Conservation (phyloP, 1,284 basidiomycete species). For the Moesziomyces globuligerus region DNA sequence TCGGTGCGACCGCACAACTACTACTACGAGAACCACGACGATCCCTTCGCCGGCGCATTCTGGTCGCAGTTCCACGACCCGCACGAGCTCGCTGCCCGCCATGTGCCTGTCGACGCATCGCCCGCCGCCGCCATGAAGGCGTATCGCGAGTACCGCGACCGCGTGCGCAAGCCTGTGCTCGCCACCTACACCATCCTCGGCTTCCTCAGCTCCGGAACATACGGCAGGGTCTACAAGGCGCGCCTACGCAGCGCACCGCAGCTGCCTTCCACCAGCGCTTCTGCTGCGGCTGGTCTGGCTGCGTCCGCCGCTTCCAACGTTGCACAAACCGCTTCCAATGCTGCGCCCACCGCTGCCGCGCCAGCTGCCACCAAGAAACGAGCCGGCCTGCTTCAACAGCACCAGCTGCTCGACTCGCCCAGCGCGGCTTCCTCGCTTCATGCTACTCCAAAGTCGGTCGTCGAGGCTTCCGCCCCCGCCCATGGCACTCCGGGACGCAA, state of each 20-base stretch:
- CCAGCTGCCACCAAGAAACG: constrained; percentile 13
- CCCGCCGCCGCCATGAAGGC: constrained; percentile 55
- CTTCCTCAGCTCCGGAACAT: constrained; percentile 97
- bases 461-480: constrained; percentile 1
- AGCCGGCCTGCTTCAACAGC: constrained; percentile 25
- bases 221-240: constrained; percentile 97
- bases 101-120: constrained; percentile 32
- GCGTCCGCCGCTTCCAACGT: background rate
- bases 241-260: constrained; percentile 68
- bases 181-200: constrained; percentile 83
- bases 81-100: constrained; percentile 33
- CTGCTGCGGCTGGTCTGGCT: background rate
- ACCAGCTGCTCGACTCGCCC: constrained; percentile 24
- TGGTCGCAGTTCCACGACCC: constrained; percentile 44
- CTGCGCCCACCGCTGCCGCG: no score
- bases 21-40: constrained; percentile 29
- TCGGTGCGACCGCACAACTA: constrained; percentile 16
- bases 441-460: constrained; percentile 21
- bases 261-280: background rate
- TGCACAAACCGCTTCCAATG: no score
- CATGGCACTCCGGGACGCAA: constrained; percentile 12
- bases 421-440: constrained; percentile 24
- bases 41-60: constrained; percentile 34
- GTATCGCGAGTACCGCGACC: constrained; percentile 58
- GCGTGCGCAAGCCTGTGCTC: constrained; percentile 51